Percentiles rank a stretch among this genome's conserved stretches.
Evolutionary conservation across 192 early-diverging fungal genomes (phyloP).

Genomic region (Allomyces javanicus): DNA sequence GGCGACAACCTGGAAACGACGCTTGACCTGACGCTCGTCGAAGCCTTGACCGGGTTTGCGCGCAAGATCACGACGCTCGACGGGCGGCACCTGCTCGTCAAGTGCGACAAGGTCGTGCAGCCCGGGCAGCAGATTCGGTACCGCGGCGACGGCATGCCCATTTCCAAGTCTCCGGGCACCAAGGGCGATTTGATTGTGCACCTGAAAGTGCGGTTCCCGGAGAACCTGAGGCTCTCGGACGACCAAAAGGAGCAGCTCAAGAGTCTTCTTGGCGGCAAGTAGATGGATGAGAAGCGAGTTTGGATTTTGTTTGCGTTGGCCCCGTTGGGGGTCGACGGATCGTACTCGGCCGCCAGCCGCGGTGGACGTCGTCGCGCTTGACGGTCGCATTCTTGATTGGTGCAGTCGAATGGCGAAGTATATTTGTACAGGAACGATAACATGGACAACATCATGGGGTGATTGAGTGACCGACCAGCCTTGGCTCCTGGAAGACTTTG

Average conservation of each 20-base stretch:
- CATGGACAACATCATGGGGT: no score
- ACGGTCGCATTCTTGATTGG: no score
- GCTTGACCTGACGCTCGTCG: slow-evolving; percentile 47
- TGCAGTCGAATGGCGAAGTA: no score
- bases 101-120: slow-evolving; percentile 34
- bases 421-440: no score
- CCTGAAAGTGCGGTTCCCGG: slow-evolving; percentile 63
- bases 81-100: slow-evolving; percentile 46
- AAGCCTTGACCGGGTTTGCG: slow-evolving; percentile 63
- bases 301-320: no score
- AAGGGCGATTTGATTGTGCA: slow-evolving; percentile 77
- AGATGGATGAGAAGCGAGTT: no score
- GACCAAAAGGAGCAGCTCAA: slow-evolving; percentile 38
- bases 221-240: slow-evolving; percentile 23
- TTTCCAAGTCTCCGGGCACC: slow-evolving; percentile 54
- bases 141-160: slow-evolving; percentile 80
- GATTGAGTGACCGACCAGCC: no score
- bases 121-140: slow-evolving; percentile 59
- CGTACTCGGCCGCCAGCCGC: no score
- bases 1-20: slow-evolving; percentile 58
- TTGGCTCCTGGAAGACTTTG: no score
- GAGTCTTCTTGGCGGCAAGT: no score
- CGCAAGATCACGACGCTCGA: slow-evolving; percentile 54
- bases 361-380: no score
- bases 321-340: no score